phyloP scores from a whole-genome alignment of 2,329 filamentous ascomycete genomes.

The Colletotrichum karsti region DNA sequence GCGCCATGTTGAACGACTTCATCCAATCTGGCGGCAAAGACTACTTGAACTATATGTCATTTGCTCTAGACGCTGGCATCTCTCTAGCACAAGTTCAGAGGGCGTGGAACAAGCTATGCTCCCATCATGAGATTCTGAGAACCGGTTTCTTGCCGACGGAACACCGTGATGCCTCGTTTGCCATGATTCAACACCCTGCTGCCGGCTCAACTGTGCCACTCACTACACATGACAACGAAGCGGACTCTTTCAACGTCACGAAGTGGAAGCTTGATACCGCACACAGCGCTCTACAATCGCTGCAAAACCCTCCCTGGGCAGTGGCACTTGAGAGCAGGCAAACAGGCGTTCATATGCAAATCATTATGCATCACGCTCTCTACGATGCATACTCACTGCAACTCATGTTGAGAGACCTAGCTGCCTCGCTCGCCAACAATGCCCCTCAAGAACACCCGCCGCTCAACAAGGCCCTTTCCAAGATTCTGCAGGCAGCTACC shows the following conservation, averaged over 20 bases:
- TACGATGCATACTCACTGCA: constrained; percentile 85
- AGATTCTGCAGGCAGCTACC: constrained; percentile 48
- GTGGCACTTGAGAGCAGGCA: constrained; percentile 54
- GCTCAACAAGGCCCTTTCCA: constrained; percentile 47
- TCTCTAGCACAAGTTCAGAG: constrained; percentile 50
- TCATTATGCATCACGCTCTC: constrained; percentile 78
- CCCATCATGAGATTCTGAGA: constrained; percentile 75
- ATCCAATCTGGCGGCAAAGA: constrained; percentile 70
- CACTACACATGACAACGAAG: constrained; percentile 12
- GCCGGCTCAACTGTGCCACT: constrained; percentile 30
- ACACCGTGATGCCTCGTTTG: constrained; percentile 69
- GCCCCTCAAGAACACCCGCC: neutral
- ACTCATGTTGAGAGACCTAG: constrained; percentile 69
- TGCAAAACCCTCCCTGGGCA: constrained; percentile 71
- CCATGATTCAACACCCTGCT: constrained; percentile 72
- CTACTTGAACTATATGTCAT: constrained; percentile 80
- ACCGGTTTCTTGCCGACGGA: constrained; percentile 75
- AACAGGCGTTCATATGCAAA: constrained; percentile 43
- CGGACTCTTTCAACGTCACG: constrained; percentile 37
- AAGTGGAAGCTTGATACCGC: constrained; percentile 47
- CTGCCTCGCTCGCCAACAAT: constrained; percentile 34
- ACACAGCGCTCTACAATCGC: constrained; percentile 44
- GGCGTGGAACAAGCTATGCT: constrained; percentile 68
- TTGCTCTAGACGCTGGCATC: constrained; percentile 54
- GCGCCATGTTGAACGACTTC: constrained; percentile 82